Percentiles rank a stretch among this genome's conserved stretches.
phyloP scores from a whole-genome alignment of 2,329 filamentous ascomycete species.

The Cladosporium sp. region DNA sequence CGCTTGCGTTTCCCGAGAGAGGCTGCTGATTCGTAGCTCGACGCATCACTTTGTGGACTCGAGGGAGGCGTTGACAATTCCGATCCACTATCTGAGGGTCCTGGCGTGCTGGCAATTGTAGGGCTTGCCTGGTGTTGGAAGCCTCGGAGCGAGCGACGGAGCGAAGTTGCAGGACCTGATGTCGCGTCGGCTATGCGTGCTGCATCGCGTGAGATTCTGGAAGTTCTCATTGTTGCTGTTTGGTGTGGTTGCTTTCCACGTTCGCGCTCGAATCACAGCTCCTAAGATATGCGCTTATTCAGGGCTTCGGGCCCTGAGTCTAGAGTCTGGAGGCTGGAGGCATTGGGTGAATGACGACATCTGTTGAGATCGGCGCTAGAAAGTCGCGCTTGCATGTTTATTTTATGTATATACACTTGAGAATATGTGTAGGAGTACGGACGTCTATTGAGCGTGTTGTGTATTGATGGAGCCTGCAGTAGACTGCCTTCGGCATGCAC shows the following conservation, averaged over 20 bases:
- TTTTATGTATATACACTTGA: not conserved
- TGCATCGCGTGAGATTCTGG: conserved; percentile 28
- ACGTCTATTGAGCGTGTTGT: not conserved
- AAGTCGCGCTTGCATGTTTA: not conserved
- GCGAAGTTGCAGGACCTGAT: conserved; percentile 17
- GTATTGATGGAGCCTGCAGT: not conserved
- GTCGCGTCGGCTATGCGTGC: conserved; percentile 26
- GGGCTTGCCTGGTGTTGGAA: conserved; percentile 22
- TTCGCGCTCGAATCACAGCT: not conserved
- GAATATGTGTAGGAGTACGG: not conserved
- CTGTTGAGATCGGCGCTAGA: conserved; percentile 3
- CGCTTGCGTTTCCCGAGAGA: conserved; percentile 30
- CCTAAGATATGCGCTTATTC: not conserved
- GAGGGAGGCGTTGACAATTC: conserved; percentile 23
- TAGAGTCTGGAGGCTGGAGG: too few relatives aligned
- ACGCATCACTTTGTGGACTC: conserved; percentile 18
- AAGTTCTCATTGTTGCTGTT: conserved; percentile 24
- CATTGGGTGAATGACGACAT: conserved; percentile 9
- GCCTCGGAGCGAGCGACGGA: conserved; percentile 27
- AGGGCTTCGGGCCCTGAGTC: not conserved
- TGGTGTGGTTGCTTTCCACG: not conserved
- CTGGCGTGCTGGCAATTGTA: conserved; percentile 8
- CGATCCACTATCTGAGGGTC: conserved; percentile 15
- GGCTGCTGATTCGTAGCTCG: conserved; percentile 10
- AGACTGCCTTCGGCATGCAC: not conserved